Evolutionary conservation across 1,284 basidiomycete genomes (phyloP).

Genomic region (Dichomitus squalens): DNA sequence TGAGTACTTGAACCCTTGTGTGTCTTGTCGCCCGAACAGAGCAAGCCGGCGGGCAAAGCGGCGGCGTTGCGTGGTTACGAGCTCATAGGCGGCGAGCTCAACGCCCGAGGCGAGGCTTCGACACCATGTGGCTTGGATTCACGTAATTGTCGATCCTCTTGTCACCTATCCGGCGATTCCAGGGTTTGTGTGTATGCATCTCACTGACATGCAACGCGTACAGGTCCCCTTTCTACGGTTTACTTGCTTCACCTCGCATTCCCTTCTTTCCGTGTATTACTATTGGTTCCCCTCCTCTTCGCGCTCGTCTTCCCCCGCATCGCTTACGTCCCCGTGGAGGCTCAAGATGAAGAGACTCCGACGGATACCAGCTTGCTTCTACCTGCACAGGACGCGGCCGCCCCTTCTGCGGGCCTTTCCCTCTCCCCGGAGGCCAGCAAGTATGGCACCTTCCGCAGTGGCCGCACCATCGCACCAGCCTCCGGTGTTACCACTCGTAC

Average conservation of each 20-base stretch:
- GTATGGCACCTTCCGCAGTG: conserved; percentile 73
- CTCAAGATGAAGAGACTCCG: conserved; percentile 44
- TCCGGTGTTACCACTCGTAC: conserved; percentile 61
- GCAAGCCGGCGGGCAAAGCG: not conserved
- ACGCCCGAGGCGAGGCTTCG: not conserved
- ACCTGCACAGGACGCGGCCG: conserved; percentile 43
- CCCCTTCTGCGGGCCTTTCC: conserved; percentile 49
- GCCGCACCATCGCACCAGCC: conserved; percentile 49
- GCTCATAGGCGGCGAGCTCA: not conserved
- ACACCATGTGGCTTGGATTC: not conserved
- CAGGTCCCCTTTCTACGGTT: conserved; percentile 42
- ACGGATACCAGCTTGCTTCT: conserved; percentile 57
- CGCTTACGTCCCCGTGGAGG: conserved; percentile 54
- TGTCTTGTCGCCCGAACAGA: not conserved
- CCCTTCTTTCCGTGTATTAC: conserved; percentile 63
- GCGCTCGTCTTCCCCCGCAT: conserved; percentile 60
- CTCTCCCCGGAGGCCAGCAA: conserved; percentile 53
- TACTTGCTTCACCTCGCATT: conserved; percentile 62
- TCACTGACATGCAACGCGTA: not conserved
- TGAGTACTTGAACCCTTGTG: conserved; percentile 31
- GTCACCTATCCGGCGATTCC: not conserved
- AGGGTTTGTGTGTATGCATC: not conserved
- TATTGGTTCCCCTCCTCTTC: conserved; percentile 60
- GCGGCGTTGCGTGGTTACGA: not conserved
- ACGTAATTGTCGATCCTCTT: not conserved